Base-by-base conservation (phyloP, 306 rosid species). In the Cucurbita argyrosperma region DNA sequence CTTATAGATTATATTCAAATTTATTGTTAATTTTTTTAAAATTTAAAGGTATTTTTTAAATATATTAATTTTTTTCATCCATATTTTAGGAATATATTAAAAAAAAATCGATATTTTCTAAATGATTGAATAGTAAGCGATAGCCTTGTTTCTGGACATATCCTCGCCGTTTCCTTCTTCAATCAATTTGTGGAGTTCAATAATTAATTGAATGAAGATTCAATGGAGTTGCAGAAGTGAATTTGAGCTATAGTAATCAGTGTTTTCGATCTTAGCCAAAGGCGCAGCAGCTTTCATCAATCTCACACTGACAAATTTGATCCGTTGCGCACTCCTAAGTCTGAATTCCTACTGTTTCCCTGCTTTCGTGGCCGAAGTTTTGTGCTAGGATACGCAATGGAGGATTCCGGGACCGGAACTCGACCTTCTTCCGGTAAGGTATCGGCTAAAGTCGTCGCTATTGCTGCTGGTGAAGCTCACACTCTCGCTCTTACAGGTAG, bases 391-490 rank as follows among this genome's bases (percentile, higher is more conserved):
- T 10, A 66, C 19, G 19, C 43, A 70, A 85, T 85, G 89, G 82
- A 76, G 4, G 59, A 45, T 3, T 26, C 39, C 42, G 70, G 37
- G 39, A 18, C 47, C 37, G 76, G 37, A 30, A 18, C 19, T 69
- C 42, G 18, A 35, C 62, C 79, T 21, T 23, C 13, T 4, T 61
- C 79, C 70, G 74, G 72, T 73, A 26, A 50, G 70, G 61, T 63
- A 69, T 14, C 80, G n/a, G 52, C 55, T 7, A 77, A 83, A 46
- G 90, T 80, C 68, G 76, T 76, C 46, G 52, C 83, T 18, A 69
- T 82, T 72, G 83, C 83, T 30, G 80, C 88, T 73, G 90, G 86
- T 37, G 90, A 86, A 78, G 83, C 90, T 61, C 90, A 86, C 84
- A 84, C 86, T 38, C 81, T 86, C 23, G 84, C 79, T 78, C 84